These are phyloP conservation scores for Rhizophagus sp. DNA, from an alignment of 192 early-diverging fungal genomes.

Conservation along the genomic window DNA sequence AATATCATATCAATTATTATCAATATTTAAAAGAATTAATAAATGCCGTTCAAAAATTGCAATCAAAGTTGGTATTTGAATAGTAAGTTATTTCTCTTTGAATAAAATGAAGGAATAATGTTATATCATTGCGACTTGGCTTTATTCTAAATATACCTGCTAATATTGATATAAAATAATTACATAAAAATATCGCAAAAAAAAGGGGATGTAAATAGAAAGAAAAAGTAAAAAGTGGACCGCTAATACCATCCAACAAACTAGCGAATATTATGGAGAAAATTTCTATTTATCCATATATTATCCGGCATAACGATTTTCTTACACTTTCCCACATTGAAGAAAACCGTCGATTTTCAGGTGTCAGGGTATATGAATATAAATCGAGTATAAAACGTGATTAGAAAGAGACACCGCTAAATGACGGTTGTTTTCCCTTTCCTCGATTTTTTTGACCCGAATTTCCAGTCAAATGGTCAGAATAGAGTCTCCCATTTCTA, in stretches of 20 bases:
- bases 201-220: not conserved
- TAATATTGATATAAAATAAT: constrained; percentile 8
- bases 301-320: not conserved
- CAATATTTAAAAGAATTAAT: too few relatives aligned
- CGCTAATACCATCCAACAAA: not conserved
- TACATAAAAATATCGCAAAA: constrained; percentile 8
- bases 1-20: not conserved
- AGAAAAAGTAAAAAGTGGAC: not conserved
- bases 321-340: not conserved
- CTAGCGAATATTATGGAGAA: not conserved
- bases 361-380: not conserved
- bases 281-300: not conserved
- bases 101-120: not conserved
- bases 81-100: not conserved
- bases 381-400: not conserved
- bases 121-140: constrained; percentile 12
- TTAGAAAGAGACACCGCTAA: not conserved
- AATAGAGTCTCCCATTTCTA: constrained; percentile 36
- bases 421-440: constrained; percentile 25
- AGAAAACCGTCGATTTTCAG: not conserved
- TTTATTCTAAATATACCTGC: constrained; percentile 11
- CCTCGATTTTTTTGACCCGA: constrained; percentile 1
- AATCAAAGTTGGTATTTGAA: too few relatives aligned
- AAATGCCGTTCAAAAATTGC: too few relatives aligned
- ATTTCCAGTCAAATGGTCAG: constrained; percentile 32